Base-by-base conservation (phyloP, 2,329 filamentous ascomycete species). In the Pseudogymnoascus sp. region DNA sequence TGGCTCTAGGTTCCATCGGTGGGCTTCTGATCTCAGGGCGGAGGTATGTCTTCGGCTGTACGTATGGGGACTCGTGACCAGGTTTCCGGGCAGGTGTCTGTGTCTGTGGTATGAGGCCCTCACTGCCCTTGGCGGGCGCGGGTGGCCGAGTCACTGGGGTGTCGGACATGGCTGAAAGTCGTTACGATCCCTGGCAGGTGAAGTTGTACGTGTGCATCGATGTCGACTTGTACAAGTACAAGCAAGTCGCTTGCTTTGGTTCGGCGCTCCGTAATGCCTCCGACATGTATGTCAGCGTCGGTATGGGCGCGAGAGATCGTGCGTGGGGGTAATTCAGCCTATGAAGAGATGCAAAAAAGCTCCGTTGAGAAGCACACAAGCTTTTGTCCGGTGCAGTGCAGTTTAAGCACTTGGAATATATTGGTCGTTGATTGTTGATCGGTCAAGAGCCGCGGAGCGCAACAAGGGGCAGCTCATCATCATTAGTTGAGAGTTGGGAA, bases 1-100 rank as follows among this genome's bases (percentile, higher is more conserved):
- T 76, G 66, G 81, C 78, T 65, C 70, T 69, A 61, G 72, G 69
- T 63, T 70, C 66, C 68, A 72, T 72, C 53, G 69, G 14, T 67
- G 67, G 67, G 68, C 65, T 70, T 72, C 60, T 68, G 68, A 61
- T 68, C 69, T 69, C 67, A 69, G 62, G 72, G 63, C 72, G 70
- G 62, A 72, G 72, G 63, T 74, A 74, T 26, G 73, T 74, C 43
- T 71, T 73, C 67, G 73, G 73, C 70, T 73, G 72, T 67, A 73
- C 70, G 64, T 66, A 63, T 40, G 67, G 64, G 40, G 68, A 65
- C 68, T 72, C 70, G 68, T 71, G 70, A 71, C 70, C 71, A 69
- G 38, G n/a, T 35, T 67, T 65, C 61, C 66, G 68, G 66, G 67
- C 63, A 65, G 68, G 65, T 66, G 64, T 69, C 62, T 69, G 66